Percentiles rank a stretch among this genome's conserved stretches.
phyloP scores from a whole-genome alignment of 148 eudicot genomes.

The Diospyros lotus region DNA sequence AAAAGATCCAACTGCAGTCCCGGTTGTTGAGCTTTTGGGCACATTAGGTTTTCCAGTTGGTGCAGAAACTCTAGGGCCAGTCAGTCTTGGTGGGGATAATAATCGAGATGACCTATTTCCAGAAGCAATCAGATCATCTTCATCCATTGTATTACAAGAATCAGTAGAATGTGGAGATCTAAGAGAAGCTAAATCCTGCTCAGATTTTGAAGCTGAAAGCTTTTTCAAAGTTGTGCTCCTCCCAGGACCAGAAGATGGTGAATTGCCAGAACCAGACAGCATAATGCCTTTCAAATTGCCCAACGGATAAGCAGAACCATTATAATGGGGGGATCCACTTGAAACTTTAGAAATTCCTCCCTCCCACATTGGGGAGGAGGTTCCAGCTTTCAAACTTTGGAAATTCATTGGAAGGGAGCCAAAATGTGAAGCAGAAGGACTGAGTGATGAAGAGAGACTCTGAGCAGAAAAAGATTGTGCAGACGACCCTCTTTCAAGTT shows the following conservation, averaged over 20 bases:
- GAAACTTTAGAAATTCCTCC: slow-evolving; percentile 30
- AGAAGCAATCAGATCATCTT: slow-evolving; percentile 49
- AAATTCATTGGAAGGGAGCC: slow-evolving; percentile 31
- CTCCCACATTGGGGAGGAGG: slow-evolving; percentile 51
- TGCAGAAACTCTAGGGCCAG: slow-evolving; percentile 29
- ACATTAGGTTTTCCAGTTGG: slow-evolving; percentile 29
- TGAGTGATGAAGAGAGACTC: slow-evolving; percentile 34
- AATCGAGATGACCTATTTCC: slow-evolving; percentile 39
- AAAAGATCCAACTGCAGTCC: slow-evolving; percentile 23
- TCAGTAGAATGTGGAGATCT: slow-evolving; percentile 66
- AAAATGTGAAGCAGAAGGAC: slow-evolving; percentile 43
- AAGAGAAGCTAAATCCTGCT: slow-evolving; percentile 74
- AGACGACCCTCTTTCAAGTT: slow-evolving; percentile 68
- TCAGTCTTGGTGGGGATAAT: slow-evolving; percentile 35
- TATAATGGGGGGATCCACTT: slow-evolving; percentile 31
- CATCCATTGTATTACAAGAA: slow-evolving; percentile 52
- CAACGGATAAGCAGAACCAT: slow-evolving; percentile 37
- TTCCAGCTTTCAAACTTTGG: slow-evolving; percentile 35
- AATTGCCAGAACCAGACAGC: slow-evolving; percentile 50
- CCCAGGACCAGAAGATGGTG: slow-evolving; percentile 39
- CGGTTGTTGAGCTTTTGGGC: slow-evolving; percentile 29
- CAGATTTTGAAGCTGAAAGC: slow-evolving; percentile 80
- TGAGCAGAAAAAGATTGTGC: slow-evolving; percentile 31
- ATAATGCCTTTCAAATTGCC: slow-evolving; percentile 50
- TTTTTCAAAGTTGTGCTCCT: slow-evolving; percentile 46